Base-by-base conservation (phyloP, 2,329 filamentous ascomycete species). In the Fusarium avenaceum region DNA sequence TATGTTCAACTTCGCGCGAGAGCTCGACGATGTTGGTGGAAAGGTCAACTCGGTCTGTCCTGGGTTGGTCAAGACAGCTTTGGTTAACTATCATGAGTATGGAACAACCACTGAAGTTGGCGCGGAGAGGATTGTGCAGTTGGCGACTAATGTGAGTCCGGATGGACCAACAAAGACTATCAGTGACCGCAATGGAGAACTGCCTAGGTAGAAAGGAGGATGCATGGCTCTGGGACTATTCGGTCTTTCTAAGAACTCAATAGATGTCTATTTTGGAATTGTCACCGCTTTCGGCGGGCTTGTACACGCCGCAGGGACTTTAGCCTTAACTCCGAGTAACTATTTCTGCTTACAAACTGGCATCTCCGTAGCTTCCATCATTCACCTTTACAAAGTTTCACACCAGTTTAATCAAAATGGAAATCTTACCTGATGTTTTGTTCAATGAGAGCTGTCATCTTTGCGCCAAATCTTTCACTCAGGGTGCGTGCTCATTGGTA, bases 21-120 rank as follows among this genome's bases (percentile, higher is more conserved):
- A 75, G 13, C 33, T 82, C 38, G 67, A 74, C 6, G 72, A 73
- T 20, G 46, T 65, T 6, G 75, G 74, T 10, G 78, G 73, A 19
- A 76, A 74, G 54, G 76, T 79, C 42, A 81, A 81, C 50, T 58
- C 70, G 5, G 76, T 75, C 9, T 82, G 79, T 40, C 80, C 80
- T 0, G 80, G 80, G 1, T 65, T 76, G n/a, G 76, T 80, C 2
- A 72, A 67, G 24, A 78, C 78, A 6, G 70, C 70, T 4, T 28
- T 80, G 47, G 74, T 42, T n/a, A 54, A 40, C 2, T 74, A 40
- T n/a, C 4, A 60, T 63, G 20, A 56, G 48, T n/a, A 61, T 51
- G 10, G 53, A 58, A 51, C 61, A 2, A 61, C 65, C 6, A 38
- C 74, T 2, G 76, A 76, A 32, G 44, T 65, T n/a, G 78, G 76